Evolutionary conservation across 2,329 filamentous ascomycete species (phyloP).

Genomic region (Cladophialophora yegresii): DNA sequence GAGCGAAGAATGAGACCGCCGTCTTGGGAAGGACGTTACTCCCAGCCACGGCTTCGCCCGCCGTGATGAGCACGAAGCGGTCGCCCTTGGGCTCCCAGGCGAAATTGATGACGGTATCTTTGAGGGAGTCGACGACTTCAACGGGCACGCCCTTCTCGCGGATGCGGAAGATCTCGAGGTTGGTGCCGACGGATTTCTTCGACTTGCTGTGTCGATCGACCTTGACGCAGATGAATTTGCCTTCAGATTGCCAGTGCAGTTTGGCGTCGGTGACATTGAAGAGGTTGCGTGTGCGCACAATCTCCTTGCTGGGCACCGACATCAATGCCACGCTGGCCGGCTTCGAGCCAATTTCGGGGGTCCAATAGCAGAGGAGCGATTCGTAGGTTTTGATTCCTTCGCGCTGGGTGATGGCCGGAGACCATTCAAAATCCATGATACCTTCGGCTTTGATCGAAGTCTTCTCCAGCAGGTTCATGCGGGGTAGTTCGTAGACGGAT

Average conservation of each 20-base stretch:
- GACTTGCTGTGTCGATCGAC: conserved; percentile 98
- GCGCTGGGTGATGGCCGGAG: conserved; percentile 76
- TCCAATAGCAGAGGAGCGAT: conserved; percentile 98
- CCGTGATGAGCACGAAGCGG: conserved; percentile 95
- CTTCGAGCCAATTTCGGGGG: conserved; percentile 95
- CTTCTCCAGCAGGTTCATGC: conserved; percentile 89
- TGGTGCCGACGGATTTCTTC: conserved; percentile 96
- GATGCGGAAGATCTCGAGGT: conserved; percentile 96
- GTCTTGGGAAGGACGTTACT: conserved; percentile 91
- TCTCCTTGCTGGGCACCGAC: conserved; percentile 91
- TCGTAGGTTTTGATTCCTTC: conserved; percentile 89
- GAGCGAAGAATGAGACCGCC: conserved; percentile 91
- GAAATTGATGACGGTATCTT: conserved; percentile 99
- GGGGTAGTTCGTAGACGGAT: conserved; percentile 83
- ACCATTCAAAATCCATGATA: conserved; percentile 97
- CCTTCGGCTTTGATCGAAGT: conserved; percentile 94
- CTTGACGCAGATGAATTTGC: conserved; percentile 93
- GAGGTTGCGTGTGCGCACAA: conserved; percentile 90
- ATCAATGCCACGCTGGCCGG: conserved; percentile 96
- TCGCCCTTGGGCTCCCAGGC: conserved; percentile 99
- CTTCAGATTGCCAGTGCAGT: conserved; percentile 97
- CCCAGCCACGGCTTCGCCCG: conserved; percentile 75
- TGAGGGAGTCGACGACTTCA: conserved; percentile 95
- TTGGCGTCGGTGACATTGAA: conserved; percentile 98
- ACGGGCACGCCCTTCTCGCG: conserved; percentile 97